Percentiles rank a stretch among this genome's conserved stretches.
Evolutionary conservation across 2,329 filamentous ascomycete species (phyloP).

Genomic region (Aureobasidium subglaciale): DNA sequence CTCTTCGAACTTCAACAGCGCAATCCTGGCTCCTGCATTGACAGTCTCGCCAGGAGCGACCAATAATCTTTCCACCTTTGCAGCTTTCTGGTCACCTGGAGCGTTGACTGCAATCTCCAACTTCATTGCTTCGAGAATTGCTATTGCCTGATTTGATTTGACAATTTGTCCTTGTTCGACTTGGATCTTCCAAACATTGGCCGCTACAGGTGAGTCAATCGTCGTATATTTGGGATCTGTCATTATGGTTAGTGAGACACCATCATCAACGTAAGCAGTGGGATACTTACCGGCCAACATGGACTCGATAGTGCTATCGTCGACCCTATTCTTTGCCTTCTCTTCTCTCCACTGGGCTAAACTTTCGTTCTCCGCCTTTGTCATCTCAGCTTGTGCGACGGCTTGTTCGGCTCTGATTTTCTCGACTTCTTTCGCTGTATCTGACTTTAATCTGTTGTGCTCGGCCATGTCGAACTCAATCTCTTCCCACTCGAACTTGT

Average conservation of each 20-base stretch:
- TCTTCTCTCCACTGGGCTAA: slow-evolving; percentile 37
- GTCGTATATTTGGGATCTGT: slow-evolving; percentile 30
- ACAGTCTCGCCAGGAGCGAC: slow-evolving; percentile 37
- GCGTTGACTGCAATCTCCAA: slow-evolving; percentile 39
- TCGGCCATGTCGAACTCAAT: slow-evolving; percentile 49
- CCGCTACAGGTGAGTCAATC: slow-evolving; percentile 38
- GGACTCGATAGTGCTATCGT: slow-evolving; percentile 43
- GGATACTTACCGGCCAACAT: slow-evolving; percentile 38
- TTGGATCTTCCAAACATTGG: slow-evolving; percentile 41
- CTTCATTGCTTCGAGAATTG: slow-evolving; percentile 42
- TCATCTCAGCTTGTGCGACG: slow-evolving; percentile 42
- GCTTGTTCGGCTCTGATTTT: slow-evolving; percentile 40
- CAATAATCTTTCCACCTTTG: slow-evolving; percentile 35
- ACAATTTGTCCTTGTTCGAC: slow-evolving; percentile 33
- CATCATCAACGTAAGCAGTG: background rate
- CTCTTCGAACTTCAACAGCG: slow-evolving; percentile 20
- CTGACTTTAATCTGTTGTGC: slow-evolving; percentile 44
- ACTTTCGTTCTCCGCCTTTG: slow-evolving; percentile 41
- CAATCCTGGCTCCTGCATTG: slow-evolving; percentile 30
- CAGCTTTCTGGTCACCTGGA: slow-evolving; percentile 26
- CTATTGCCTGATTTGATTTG: slow-evolving; percentile 29
- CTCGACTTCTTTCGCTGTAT: slow-evolving; percentile 42
- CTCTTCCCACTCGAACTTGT: slow-evolving; percentile 45
- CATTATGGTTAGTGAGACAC: background rate
- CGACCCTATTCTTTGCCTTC: slow-evolving; percentile 37